A percentile compares a stretch with the other conserved stretches of the same genome.
Conservation (phyloP, 495 filamentous ascomycete species). For the Coniosporium apollinis region DNA sequence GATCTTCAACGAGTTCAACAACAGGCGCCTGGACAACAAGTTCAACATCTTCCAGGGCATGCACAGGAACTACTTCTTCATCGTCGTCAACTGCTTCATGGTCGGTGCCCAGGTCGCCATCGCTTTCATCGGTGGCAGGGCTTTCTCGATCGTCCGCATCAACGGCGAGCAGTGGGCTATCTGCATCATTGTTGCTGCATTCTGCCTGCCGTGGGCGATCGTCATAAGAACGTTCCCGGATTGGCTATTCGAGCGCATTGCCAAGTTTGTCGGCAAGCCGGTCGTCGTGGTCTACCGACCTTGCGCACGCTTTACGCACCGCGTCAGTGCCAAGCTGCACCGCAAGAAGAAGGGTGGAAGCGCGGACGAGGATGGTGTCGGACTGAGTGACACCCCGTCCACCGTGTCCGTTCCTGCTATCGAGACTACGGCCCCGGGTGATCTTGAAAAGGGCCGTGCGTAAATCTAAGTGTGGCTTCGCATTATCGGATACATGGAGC, state of each 20-base stretch:
- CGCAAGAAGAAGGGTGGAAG: too few species aligned
- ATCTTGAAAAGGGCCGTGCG: too few species aligned
- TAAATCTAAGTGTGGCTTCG: too few species aligned
- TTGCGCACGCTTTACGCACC: too few species aligned
- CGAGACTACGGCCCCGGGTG: too few species aligned
- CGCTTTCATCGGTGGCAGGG: slow-evolving; percentile 55
- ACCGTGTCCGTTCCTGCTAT: too few species aligned
- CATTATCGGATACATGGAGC: too few species aligned
- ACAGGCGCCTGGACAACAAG: slow-evolving; percentile 75
- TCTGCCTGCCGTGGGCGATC: slow-evolving; percentile 56
- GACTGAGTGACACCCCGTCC: too few species aligned
- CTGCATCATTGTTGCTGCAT: slow-evolving; percentile 49
- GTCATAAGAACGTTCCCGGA: slow-evolving; percentile 65
- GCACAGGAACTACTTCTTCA: slow-evolving; percentile 62
- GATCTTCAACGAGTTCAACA: slow-evolving; percentile 81
- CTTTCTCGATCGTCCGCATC: slow-evolving; percentile 46
- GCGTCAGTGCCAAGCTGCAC: too few species aligned
- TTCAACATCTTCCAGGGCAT: slow-evolving; percentile 86
- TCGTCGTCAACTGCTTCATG: slow-evolving; percentile 68
- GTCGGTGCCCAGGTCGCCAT: slow-evolving; percentile 67
- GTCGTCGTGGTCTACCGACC: slow-evolving; percentile 7
- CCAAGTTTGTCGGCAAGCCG: slow-evolving; percentile 27
- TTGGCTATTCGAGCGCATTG: slow-evolving; percentile 6
- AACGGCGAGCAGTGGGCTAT: slow-evolving; percentile 58
- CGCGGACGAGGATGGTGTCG: too few species aligned